Base-by-base conservation (phyloP, 1,284 basidiomycete species). In the Kwoniella shivajii region DNA sequence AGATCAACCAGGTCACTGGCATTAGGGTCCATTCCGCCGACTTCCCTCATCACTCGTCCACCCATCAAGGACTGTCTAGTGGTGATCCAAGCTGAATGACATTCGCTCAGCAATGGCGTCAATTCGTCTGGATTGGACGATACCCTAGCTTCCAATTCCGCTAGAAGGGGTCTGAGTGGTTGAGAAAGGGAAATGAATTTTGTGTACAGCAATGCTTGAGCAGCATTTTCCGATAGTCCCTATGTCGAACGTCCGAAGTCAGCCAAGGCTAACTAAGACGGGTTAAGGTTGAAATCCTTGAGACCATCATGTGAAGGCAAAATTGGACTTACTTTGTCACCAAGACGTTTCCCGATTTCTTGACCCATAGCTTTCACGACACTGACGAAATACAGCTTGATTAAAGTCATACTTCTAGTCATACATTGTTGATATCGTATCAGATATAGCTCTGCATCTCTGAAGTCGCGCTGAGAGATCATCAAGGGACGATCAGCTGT, bases 351-450 rank as follows among this genome's bases (percentile, higher is more conserved):
- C 1, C 83, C 83, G 13, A 93, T 83, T 65, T 95, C 90, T 22
- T 84, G 78, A 1, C 86, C 85, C 11, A 93, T 81, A 1, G 86
- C 84, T 53, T 86, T 83, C 11, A 96, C 80, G 2, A 88, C 87
- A 4, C 88, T 87, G 22, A 93, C 86, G 68, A 95, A 94, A 77
- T 88, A 92, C 84, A 96, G 91, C 73, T 90, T 93, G 79, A 96
- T 91, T 49, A 97, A 82, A 0, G 92, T 95, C 92, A 96, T 95
- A 22, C 91, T 89, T 33, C 93, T 85, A 0, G 90, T 94, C 84
- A 96, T 87, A 75, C 93, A 96, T 78, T 96, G 93, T 69, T 94
- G 92, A 78, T 93, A 96, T 24, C 93, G 86, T 20, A 97, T 82
- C 9, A 95, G 81, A 73, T 95, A 96, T 18, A 96, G 81, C 68